Base-by-base conservation (phyloP, 345 rosid species). In the Jatropha curcas region DNA sequence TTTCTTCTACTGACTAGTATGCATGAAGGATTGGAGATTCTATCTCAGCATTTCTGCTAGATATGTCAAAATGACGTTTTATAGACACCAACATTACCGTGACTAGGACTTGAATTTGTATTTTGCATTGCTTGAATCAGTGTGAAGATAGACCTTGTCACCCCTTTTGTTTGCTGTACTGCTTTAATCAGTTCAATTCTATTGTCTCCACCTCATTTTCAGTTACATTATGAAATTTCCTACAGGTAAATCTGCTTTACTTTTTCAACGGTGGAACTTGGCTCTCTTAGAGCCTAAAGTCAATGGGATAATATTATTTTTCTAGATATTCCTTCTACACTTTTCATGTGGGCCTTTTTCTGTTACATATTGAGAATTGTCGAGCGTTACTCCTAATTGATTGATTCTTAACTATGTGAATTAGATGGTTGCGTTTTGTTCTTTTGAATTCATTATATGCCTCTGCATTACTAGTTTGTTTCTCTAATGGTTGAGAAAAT, bases 401-500 rank as follows among this genome's bases (percentile, higher is more conserved):
- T 48, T 48, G 52, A 17, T 48, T 48, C 52, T 41, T 48, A 48
- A 48, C 52, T 48, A 6, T 48, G 52, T 48, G 52, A 48, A 48
- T 48, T 48, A 48, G 52, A 14, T 19, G 52, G n/a, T 48, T 13
- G 17, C 51, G 7, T 41, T 20, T 31, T 39, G 52, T 37, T 8
- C 5, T 55, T 69, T 69, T 39, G 45, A 31, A 31, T 48, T 46
- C 13, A 19, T 67, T 12, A 7, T 22, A 16, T 35, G 31, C 31
- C 31, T 68, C 17, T 68, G 52, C 6, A 4, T 25, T 12, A 56
- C 33, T 33, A 4, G 22, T 25, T 62, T 50, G 61, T 22, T 31
- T 31, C 48, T 43, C 71, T 73, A 45, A 73, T 24, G 57, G 34
- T 33, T 35, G 30, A 34, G 64, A 58, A 9, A 52, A 51, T 75